phyloP scores from a whole-genome alignment of 1,139 yeast species.

The Protomyces lactucae-debilis region DNA sequence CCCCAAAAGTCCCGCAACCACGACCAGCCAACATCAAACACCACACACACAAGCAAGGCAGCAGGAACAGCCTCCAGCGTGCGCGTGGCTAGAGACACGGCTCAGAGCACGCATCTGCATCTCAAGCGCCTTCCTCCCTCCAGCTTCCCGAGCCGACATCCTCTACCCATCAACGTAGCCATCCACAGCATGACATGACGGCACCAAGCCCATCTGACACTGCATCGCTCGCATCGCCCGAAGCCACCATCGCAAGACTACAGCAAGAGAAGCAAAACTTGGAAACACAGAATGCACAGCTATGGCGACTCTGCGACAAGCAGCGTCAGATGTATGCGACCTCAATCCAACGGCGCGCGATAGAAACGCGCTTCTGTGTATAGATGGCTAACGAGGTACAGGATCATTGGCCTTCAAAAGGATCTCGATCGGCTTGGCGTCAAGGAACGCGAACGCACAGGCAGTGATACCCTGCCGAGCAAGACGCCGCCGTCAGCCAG shows the following conservation, averaged over 20 bases:
- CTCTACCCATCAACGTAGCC: no score
- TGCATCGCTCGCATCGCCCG: conserved; percentile 1
- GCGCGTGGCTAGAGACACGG: no score
- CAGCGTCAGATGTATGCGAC: conserved; percentile 35
- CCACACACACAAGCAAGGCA: no score
- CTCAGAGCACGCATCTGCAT: no score
- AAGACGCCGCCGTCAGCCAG: not conserved
- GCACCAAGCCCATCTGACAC: not conserved
- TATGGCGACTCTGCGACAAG: conserved; percentile 37
- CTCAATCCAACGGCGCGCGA: not conserved
- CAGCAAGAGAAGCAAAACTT: conserved; percentile 16
- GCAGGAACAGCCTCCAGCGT: no score
- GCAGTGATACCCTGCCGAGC: not conserved
- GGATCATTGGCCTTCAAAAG: conserved; percentile 36
- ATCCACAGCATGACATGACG: not conserved
- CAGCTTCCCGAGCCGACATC: no score
- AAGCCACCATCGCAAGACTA: conserved; percentile 1
- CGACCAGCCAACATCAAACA: no score
- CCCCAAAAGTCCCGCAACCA: no score
- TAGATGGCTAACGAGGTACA: not conserved
- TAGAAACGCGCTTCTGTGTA: not conserved
- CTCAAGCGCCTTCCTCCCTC: no score
- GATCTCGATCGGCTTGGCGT: conserved; percentile 34
- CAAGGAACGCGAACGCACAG: not conserved
- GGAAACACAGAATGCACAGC: conserved; percentile 35